Evolutionary conservation across 2,329 filamentous ascomycete species (phyloP).

Genomic region (Alternaria sp.): DNA sequence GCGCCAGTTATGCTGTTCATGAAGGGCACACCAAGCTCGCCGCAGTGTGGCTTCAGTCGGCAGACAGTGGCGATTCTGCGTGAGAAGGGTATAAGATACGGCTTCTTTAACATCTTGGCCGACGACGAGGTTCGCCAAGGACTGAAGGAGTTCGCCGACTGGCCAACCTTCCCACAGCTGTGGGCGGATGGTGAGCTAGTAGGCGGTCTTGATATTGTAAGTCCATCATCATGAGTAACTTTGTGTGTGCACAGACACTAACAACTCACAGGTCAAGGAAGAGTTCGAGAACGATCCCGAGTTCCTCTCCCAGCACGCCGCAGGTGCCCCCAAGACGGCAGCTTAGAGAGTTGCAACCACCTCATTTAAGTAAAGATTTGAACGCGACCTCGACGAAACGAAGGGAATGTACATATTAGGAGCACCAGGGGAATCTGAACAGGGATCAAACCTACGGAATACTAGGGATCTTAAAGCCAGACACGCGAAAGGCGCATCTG

Average conservation of each 20-base stretch:
- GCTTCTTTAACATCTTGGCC: slow-evolving; percentile 98
- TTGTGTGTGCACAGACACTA: slow-evolving; percentile 16
- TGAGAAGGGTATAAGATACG: slow-evolving; percentile 91
- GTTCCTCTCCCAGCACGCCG: slow-evolving; percentile 77
- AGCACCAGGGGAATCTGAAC: background rate
- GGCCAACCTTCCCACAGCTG: slow-evolving; percentile 96
- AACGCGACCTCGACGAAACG: background rate
- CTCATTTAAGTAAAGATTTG: background rate
- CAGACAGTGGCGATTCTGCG: slow-evolving; percentile 86
- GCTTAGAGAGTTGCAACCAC: background rate
- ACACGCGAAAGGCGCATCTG: background rate
- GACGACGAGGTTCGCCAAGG: slow-evolving; percentile 97
- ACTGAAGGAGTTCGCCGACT: slow-evolving; percentile 96
- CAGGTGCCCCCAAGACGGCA: slow-evolving; percentile 34
- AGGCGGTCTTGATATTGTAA: slow-evolving; percentile 93
- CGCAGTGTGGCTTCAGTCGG: slow-evolving; percentile 91
- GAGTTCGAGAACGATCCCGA: slow-evolving; percentile 83
- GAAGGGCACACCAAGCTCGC: slow-evolving; percentile 89
- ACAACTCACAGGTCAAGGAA: slow-evolving; percentile 77
- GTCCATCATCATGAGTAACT: slow-evolving; percentile 45
- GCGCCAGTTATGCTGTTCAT: slow-evolving; percentile 99
- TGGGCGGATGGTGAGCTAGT: slow-evolving; percentile 92
- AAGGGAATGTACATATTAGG: background rate
- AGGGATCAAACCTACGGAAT: background rate
- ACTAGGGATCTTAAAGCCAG: background rate